Conservation (phyloP, 345 rosid genomes). For the Fremontodendron californicum region DNA sequence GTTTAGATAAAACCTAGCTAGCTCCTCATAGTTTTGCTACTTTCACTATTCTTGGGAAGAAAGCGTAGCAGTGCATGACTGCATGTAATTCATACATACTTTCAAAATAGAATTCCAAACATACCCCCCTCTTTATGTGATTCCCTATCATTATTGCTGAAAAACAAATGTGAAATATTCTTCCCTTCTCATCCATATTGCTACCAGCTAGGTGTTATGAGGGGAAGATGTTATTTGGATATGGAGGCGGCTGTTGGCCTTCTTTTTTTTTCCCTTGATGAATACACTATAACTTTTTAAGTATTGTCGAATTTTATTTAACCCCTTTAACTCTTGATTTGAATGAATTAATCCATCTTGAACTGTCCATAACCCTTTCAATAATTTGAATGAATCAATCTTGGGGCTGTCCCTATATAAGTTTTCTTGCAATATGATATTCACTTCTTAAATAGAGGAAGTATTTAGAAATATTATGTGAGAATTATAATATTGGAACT, state of each 20-base stretch:
- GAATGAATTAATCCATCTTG: too few relatives aligned
- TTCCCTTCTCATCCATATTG: constrained; percentile 32
- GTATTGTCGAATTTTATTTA: background rate
- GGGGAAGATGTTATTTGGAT: constrained; percentile 37
- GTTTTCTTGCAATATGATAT: too few relatives aligned
- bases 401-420: too few relatives aligned
- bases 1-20: constrained; percentile 25
- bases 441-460: too few relatives aligned
- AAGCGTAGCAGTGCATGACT: constrained; percentile 13
- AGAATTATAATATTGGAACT: too few relatives aligned
- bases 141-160: constrained; percentile 50
- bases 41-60: constrained; percentile 24
- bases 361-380: background rate
- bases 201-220: constrained; percentile 19
- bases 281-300: background rate
- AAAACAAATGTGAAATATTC: constrained; percentile 33
- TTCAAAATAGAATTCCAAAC: constrained; percentile 19
- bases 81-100: constrained; percentile 17
- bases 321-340: background rate
- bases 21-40: constrained; percentile 8
- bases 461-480: too few relatives aligned
- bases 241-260: background rate
- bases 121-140: constrained; percentile 34
- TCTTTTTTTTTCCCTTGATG: background rate
- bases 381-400: background rate